These are phyloP conservation scores for Thermothielavioides terrestris DNA, from an alignment of 495 filamentous ascomycete genomes.

Conservation along the genomic window DNA sequence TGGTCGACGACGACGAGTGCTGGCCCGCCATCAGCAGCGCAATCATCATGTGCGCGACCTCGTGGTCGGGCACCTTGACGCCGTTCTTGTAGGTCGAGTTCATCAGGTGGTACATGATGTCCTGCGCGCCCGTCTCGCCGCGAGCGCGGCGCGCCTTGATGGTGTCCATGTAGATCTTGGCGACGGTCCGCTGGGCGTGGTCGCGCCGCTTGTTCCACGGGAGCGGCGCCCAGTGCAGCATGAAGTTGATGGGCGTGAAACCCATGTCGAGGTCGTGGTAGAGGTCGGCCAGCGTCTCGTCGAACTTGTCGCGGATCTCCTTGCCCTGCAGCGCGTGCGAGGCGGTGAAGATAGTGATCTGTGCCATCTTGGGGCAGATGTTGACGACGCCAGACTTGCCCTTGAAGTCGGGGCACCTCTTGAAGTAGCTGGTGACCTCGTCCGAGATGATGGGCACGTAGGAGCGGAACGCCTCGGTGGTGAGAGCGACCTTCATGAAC, in stretches of 20 bases:
- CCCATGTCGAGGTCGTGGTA: conserved; percentile 81
- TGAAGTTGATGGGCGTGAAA: conserved; percentile 77
- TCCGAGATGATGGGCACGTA: conserved; percentile 73
- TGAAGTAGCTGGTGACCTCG: conserved; percentile 64
- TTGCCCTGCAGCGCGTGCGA: conserved; percentile 71
- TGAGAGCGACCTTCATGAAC: conserved; percentile 84
- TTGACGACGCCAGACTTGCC: conserved; percentile 55
- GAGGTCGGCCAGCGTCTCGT: conserved; percentile 62
- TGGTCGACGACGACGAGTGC: conserved; percentile 76
- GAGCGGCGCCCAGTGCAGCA: conserved; percentile 78
- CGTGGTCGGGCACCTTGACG: conserved; percentile 59
- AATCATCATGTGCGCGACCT: conserved; percentile 89
- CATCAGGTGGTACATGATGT: conserved; percentile 85
- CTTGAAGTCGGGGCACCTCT: conserved; percentile 57
- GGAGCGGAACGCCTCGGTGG: conserved; percentile 61
- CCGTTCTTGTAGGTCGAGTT: conserved; percentile 68
- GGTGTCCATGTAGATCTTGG: conserved; percentile 68
- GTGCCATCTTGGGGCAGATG: conserved; percentile 61
- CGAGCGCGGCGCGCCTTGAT: conserved; percentile 55
- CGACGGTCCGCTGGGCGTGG: conserved; percentile 62
- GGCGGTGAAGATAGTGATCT: conserved; percentile 81
- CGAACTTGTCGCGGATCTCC: conserved; percentile 68
- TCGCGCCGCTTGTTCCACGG: conserved; percentile 77
- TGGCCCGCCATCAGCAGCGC: conserved; percentile 84
- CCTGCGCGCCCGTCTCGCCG: conserved; percentile 43